Evolutionary conservation across 495 filamentous ascomycete genomes (phyloP).

Genomic region (Trichoderma parareesei): DNA sequence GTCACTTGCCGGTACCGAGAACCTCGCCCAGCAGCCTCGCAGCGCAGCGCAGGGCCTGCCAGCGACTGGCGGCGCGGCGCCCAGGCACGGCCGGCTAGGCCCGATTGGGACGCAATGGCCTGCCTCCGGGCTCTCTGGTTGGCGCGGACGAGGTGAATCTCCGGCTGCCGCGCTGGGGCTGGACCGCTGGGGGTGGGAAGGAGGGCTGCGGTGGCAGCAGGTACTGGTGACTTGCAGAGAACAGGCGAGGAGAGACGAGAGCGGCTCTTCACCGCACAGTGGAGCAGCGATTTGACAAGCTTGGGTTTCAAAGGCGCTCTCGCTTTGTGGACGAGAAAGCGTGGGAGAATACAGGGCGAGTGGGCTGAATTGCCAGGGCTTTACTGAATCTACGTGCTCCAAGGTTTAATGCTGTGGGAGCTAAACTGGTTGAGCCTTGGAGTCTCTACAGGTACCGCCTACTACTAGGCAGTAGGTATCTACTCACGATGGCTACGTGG

Average conservation of each 20-base stretch:
- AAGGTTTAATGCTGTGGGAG: no score
- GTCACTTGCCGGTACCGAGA: neutral
- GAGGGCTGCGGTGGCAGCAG: neutral
- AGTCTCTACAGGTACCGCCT: no score
- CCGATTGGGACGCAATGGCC: neutral
- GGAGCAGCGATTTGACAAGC: neutral
- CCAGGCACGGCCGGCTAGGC: conserved; percentile 1
- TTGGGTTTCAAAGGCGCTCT: no score
- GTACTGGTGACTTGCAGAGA: conserved; percentile 1
- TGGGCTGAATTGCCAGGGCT: no score
- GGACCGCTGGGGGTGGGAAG: neutral
- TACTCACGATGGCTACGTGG: no score
- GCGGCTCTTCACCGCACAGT: conserved; percentile 4
- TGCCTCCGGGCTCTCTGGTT: neutral
- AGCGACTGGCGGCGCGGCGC: neutral
- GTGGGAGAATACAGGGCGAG: no score
- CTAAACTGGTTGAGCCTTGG: no score
- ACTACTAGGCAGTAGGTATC: no score
- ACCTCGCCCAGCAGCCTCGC: neutral
- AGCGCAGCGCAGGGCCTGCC: neutral
- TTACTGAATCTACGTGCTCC: no score
- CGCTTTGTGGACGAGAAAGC: no score
- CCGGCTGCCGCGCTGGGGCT: neutral
- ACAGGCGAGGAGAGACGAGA: neutral
- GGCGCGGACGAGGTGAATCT: conserved; percentile 3